These are phyloP conservation scores for Mortierella sp. DNA, from an alignment of 371 early-diverging fungal genomes.

Conservation along the genomic window DNA sequence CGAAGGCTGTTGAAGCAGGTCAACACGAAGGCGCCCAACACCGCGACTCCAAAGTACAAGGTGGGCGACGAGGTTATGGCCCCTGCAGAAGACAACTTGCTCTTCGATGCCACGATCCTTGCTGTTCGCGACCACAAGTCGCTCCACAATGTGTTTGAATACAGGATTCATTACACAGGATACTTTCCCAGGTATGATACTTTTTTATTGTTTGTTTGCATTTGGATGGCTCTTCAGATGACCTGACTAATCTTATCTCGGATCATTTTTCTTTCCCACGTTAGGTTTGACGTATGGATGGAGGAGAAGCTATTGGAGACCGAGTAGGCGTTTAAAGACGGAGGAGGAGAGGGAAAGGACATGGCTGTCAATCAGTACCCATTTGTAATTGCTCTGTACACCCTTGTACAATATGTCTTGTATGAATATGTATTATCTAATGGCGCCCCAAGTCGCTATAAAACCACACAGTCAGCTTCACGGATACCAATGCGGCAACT, in stretches of 20 bases:
- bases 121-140: conserved; percentile 18
- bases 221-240: too few species aligned
- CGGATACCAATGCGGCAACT: too few species aligned
- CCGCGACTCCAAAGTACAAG: conserved; percentile 16
- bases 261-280: not conserved
- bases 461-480: too few species aligned
- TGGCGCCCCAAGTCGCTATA: too few species aligned
- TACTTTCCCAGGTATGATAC: conserved; percentile 13
- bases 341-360: too few species aligned
- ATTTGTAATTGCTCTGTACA: too few species aligned
- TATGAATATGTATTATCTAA: too few species aligned
- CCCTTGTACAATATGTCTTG: too few species aligned
- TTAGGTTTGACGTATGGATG: conserved; percentile 18
- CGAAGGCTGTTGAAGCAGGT: not conserved
- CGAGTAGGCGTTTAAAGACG: not conserved
- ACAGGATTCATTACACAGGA: conserved; percentile 24
- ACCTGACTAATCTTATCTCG: too few species aligned
- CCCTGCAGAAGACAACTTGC: conserved; percentile 14
- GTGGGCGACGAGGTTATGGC: conserved; percentile 19
- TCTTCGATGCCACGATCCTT: conserved; percentile 9
- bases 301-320: conserved; percentile 13
- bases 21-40: conserved; percentile 8
- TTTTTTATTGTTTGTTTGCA: not conserved
- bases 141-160: conserved; percentile 18
- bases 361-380: too few species aligned